Percentiles rank a stretch among this genome's conserved stretches.
Evolutionary conservation across 495 filamentous ascomycete species (phyloP).

Genomic region (Chaetomidium leptoderma): DNA sequence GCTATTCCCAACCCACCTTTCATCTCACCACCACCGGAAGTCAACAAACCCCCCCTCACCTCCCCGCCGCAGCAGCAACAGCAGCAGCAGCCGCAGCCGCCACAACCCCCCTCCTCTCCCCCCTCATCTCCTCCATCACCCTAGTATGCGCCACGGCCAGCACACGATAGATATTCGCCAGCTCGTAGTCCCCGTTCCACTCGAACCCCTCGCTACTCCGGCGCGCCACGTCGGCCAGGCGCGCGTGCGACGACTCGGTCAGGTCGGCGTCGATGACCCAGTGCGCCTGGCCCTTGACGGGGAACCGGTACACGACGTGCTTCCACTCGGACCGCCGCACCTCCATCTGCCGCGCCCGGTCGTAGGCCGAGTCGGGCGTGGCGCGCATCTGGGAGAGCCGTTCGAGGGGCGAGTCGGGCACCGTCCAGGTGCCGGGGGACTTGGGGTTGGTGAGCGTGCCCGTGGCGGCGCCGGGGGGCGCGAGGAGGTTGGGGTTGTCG

Average conservation of each 20-base stretch:
- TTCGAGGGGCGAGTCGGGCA: conserved; percentile 18
- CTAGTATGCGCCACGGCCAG: conserved; percentile 13
- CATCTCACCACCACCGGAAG: no score
- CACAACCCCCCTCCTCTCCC: conserved; percentile 18
- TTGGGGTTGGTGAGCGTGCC: not conserved
- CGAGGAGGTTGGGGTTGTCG: conserved; percentile 5
- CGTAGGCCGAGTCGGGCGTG: conserved; percentile 24
- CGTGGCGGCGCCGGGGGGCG: not conserved
- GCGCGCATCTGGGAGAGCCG: conserved; percentile 22
- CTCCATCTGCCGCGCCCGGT: conserved; percentile 25
- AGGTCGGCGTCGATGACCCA: conserved; percentile 24
- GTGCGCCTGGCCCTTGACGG: conserved; percentile 18
- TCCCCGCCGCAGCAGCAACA: no score
- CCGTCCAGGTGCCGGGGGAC: conserved; percentile 8
- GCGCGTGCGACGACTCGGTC: conserved; percentile 23
- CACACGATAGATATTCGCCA: conserved; percentile 22
- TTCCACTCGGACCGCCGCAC: conserved; percentile 23
- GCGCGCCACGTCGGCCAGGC: conserved; percentile 21
- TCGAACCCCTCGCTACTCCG: conserved; percentile 20
- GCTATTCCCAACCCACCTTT: no score
- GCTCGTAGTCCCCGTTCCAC: conserved; percentile 20
- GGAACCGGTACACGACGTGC: conserved; percentile 19
- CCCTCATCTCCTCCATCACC: conserved; percentile 25
- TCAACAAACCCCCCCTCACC: no score
- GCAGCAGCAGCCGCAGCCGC: no score